Conservation (phyloP, 768 basidiomycete genomes). For the Panus rudis region DNA sequence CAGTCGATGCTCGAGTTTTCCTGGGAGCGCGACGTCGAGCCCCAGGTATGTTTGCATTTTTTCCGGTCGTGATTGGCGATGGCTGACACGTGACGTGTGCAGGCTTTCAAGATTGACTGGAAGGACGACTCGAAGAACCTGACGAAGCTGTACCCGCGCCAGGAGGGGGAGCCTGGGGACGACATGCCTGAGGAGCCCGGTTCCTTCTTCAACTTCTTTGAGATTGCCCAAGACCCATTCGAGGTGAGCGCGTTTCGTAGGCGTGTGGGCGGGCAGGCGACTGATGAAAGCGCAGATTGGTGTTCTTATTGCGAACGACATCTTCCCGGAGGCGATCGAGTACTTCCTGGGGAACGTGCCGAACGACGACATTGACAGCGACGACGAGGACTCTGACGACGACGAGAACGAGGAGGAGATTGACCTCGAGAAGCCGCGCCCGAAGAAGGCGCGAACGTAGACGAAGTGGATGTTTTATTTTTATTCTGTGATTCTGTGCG, state of each 20-base stretch:
- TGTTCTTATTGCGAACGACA: constrained; percentile 61
- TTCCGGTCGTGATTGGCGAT: not conserved
- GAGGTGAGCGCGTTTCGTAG: constrained; percentile 43
- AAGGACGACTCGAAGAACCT: constrained; percentile 71
- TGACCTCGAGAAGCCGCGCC: constrained; percentile 76
- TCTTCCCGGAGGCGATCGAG: constrained; percentile 77
- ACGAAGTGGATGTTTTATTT: not conserved
- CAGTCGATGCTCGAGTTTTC: constrained; percentile 73
- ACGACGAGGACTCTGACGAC: constrained; percentile 59
- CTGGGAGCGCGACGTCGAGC: constrained; percentile 68
- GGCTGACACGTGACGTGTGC: constrained; percentile 1
- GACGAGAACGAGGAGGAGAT: constrained; percentile 82
- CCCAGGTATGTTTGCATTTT: constrained; percentile 41
- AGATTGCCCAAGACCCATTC: constrained; percentile 52
- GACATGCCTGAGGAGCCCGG: constrained; percentile 61
- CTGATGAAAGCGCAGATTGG: constrained; percentile 48
- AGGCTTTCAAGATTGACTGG: constrained; percentile 74
- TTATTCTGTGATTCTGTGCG: not conserved
- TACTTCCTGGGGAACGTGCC: constrained; percentile 68
- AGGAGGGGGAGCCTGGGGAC: constrained; percentile 52
- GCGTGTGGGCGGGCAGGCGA: constrained; percentile 1
- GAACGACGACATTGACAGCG: constrained; percentile 54
- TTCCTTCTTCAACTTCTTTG: constrained; percentile 88
- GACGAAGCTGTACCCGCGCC: constrained; percentile 72
- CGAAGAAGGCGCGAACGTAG: constrained; percentile 47